Evolutionary conservation across 371 early-diverging fungal genomes (phyloP), one percentile per base, ranked within the genome.

Genomic region (Saksenaea vasiformis): DNA sequence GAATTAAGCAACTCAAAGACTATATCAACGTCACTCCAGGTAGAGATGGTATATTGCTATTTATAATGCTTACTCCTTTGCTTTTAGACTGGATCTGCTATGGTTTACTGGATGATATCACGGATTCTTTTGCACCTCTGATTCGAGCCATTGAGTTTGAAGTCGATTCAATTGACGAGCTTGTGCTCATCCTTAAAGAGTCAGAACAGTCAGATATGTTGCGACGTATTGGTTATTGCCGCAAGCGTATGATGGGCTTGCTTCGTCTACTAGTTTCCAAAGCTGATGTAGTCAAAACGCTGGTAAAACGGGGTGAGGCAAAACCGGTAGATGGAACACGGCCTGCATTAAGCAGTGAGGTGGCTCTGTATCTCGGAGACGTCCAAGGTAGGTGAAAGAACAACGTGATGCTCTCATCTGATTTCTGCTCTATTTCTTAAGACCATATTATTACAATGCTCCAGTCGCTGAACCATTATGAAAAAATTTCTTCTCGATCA

Each of bases 391-490:
- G 57, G 13, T 36, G 15, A n/a, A n/a, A n/a, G n/a, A n/a, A 31
- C 2, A 38, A n/a, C 47, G 17, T 37, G 36, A 66, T 13, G 28
- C 41, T 9, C 39, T 28, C 14, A 26, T 17, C 54, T 28, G 56
- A 37, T 11, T 10, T 14, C 17, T 28, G 9, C 35, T 43, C 15
- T 31, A 60, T 27, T 28, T 26, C 27, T 28, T 17, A 68, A 83
- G 97, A 97, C 72, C 98, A 98, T 69, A 89, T 97, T 8, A 78
- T 97, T 58, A 95, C 97, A 10, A 95, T 97, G 93, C 71, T 92
- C 1, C 92, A 95, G 68, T 94, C 91, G 27, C 79, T 96, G 5
- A 79, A 84, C 36, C 96, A 97, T 61, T 94, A 92, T 65, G 97
- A 98, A 72, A 92, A 90, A 64, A 93, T 96, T 26, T 84, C 98